Evolutionary conservation across 495 filamentous ascomycete genomes (phyloP).

Genomic region (Trichoderma erinaceum): DNA sequence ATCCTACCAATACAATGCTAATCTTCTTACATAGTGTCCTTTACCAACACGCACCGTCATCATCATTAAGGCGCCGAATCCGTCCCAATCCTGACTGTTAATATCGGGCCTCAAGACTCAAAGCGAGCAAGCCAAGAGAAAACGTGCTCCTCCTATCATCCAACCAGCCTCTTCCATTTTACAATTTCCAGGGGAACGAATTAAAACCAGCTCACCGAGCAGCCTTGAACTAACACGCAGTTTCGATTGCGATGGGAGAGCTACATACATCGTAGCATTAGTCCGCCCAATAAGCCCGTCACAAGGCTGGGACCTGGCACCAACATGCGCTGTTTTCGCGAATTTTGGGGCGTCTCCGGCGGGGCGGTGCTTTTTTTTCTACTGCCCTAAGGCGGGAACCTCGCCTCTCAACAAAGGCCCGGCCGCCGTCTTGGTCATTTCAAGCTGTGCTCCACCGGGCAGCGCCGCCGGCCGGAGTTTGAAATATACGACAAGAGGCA

Average conservation of each 20-base stretch:
- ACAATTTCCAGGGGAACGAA: too few species aligned
- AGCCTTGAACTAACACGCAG: not conserved
- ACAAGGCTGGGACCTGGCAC: not conserved
- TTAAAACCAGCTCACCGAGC: not conserved
- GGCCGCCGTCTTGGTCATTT: not conserved
- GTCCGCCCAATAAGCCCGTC: not conserved
- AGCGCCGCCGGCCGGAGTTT: not conserved
- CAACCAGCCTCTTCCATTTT: not conserved
- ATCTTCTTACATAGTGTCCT: too few species aligned
- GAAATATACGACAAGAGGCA: not conserved
- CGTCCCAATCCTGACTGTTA: too few species aligned
- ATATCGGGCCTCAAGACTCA: too few species aligned
- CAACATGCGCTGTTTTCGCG: not conserved
- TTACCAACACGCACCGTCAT: too few species aligned
- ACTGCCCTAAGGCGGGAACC: not conserved
- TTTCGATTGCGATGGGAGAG: too few species aligned
- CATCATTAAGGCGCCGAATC: too few species aligned
- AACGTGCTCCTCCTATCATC: not conserved
- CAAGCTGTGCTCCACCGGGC: not conserved
- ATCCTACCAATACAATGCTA: too few species aligned
- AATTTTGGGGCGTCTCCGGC: not conserved
- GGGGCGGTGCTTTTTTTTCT: not conserved
- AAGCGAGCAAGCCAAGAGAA: not conserved
- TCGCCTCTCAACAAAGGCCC: constrained; percentile 11
- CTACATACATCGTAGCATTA: too few species aligned